Conservation (phyloP, 495 filamentous ascomycete species). For the Jackrogersella minutella region DNA sequence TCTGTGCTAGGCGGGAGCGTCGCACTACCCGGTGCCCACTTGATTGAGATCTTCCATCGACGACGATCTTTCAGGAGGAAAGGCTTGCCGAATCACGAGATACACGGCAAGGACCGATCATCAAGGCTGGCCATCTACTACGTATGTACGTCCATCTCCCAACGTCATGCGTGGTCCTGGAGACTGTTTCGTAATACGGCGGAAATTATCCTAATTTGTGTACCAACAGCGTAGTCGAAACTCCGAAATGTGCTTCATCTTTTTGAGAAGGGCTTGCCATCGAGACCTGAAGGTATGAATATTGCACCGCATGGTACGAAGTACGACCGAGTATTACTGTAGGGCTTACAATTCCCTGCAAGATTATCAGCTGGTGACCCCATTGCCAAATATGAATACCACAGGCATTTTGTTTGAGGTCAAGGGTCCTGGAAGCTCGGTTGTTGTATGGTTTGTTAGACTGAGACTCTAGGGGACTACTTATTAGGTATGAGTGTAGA, state of each 20-base stretch:
- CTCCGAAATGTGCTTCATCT: conserved; percentile 16
- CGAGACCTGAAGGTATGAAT: not conserved
- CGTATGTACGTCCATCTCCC: not conserved
- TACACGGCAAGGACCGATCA: conserved; percentile 20
- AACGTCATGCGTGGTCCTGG: conserved; percentile 21
- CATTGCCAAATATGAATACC: conserved; percentile 23
- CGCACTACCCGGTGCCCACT: conserved; percentile 32
- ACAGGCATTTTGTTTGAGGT: conserved; percentile 34
- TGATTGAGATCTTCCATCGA: conserved; percentile 41
- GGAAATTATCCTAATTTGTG: conserved; percentile 22
- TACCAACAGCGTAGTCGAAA: conserved; percentile 23
- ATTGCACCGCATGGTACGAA: not conserved
- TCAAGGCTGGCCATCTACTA: conserved; percentile 17
- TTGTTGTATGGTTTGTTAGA: conserved; percentile 5
- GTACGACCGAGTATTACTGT: conserved; percentile 13
- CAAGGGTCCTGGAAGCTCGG: conserved; percentile 30
- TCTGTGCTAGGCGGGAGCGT: conserved; percentile 22
- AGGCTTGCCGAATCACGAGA: conserved; percentile 35
- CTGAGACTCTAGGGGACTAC: conserved; percentile 24
- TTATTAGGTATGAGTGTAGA: too few relatives aligned
- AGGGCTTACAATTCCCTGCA: conserved; percentile 16
- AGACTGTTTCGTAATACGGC: conserved; percentile 36
- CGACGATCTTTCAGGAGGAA: conserved; percentile 35
- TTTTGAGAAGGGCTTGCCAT: not conserved
- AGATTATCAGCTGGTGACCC: conserved; percentile 5